These are phyloP conservation scores for Teunomyces cretensis DNA, from an alignment of 805 yeast genomes.

Conservation along the genomic window DNA sequence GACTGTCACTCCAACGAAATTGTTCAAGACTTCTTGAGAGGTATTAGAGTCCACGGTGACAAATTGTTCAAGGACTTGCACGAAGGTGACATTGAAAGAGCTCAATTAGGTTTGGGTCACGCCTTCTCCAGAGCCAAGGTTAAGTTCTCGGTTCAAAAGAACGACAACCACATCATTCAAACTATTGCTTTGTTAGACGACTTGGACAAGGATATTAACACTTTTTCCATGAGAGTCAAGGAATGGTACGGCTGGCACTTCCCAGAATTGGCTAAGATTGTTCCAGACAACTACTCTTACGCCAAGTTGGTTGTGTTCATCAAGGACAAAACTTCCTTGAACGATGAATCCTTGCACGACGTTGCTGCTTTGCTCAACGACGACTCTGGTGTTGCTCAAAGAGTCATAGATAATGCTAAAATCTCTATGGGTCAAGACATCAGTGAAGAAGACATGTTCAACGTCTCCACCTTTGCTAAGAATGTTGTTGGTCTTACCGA, in stretches of 20 bases:
- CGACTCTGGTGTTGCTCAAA: conserved; percentile 86
- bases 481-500: conserved; percentile 91
- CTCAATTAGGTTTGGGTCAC: conserved; percentile 97
- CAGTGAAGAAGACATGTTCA: conserved; percentile 90
- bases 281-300: conserved; percentile 82
- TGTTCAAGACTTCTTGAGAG: conserved; percentile 93
- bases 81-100: conserved; percentile 94
- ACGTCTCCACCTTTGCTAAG: conserved; percentile 86
- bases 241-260: conserved; percentile 99
- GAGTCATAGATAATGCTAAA: conserved; percentile 90
- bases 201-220: conserved; percentile 96
- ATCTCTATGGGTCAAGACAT: conserved; percentile 99
- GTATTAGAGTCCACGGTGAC: conserved; percentile 85
- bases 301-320: conserved; percentile 81
- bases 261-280: conserved; percentile 93
- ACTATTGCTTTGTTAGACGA: conserved; percentile 97
- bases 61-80: conserved; percentile 89
- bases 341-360: conserved; percentile 93
- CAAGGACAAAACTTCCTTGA: conserved; percentile 80
- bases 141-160: conserved; percentile 97
- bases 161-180: conserved; percentile 98
- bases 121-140: conserved; percentile 99
- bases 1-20: conserved; percentile 90
- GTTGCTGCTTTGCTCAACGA: conserved; percentile 87
- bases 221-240: conserved; percentile 94